Evolutionary conservation across 805 yeast genomes (phyloP).

Genomic region (Saturnispora ahearnii): DNA sequence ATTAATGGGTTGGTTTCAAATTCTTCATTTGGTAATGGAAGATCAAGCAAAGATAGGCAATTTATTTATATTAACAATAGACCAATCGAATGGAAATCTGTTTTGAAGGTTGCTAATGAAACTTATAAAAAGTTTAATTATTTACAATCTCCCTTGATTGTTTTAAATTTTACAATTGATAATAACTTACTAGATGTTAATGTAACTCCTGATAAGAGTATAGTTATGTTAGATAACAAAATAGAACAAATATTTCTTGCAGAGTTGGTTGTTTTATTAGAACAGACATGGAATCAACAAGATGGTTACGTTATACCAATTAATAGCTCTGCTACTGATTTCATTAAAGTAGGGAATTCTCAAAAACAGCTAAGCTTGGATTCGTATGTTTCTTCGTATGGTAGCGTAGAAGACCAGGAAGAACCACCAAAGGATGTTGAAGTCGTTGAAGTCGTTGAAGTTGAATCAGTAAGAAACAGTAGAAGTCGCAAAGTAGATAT

Average conservation of each 20-base stretch:
- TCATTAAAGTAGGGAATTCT: conserved; percentile 2
- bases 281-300: conserved; percentile 30
- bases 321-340: conserved; percentile 3
- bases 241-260: conserved; percentile 51
- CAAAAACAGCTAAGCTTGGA: conserved; percentile 7
- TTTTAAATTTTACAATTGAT: conserved; percentile 49
- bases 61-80: conserved; percentile 63
- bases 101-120: conserved; percentile 59
- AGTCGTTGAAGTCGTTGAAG: not conserved
- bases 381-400: conserved; percentile 5
- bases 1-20: conserved; percentile 63
- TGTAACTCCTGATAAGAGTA: conserved; percentile 85
- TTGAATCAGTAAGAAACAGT: conserved; percentile 3
- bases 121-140: conserved; percentile 63
- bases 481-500: not conserved
- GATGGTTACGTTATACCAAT: conserved; percentile 11
- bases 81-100: conserved; percentile 53
- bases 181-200: conserved; percentile 64
- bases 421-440: not conserved
- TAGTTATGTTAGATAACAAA: conserved; percentile 49
- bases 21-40: conserved; percentile 70
- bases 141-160: conserved; percentile 62
- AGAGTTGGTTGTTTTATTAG: conserved; percentile 41
- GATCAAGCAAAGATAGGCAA: conserved; percentile 69
- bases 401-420: conserved; percentile 1